Evolutionary conservation across 2,329 filamentous ascomycete species (phyloP).

Genomic region (Aureobasidium mangrovei): DNA sequence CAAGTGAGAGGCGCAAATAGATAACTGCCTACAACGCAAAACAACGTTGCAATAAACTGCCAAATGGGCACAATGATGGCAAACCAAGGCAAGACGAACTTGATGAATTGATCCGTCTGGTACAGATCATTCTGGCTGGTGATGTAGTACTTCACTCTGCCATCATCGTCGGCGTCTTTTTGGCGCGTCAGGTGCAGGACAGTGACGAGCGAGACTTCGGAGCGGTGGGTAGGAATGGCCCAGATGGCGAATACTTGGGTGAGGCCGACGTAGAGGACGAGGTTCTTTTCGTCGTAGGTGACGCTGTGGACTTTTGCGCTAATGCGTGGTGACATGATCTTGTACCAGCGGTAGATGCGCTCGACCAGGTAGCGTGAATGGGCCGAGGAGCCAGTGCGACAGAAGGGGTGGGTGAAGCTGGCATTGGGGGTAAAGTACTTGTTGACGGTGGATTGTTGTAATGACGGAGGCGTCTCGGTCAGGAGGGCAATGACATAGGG

Average conservation of each 20-base stretch:
- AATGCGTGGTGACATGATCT: conserved; percentile 68
- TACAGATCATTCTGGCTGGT: conserved; percentile 72
- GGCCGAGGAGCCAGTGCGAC: conserved; percentile 51
- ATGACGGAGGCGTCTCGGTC: conserved; percentile 55
- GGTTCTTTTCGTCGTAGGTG: conserved; percentile 60
- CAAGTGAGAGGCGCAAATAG: conserved; percentile 43
- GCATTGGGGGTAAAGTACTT: conserved; percentile 66
- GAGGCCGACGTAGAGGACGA: conserved; percentile 65
- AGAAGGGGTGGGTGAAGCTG: conserved; percentile 71
- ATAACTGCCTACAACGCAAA: conserved; percentile 55
- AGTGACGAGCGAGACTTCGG: conserved; percentile 32
- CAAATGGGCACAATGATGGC: conserved; percentile 48
- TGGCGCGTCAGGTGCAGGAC: conserved; percentile 23
- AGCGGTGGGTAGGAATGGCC: conserved; percentile 65
- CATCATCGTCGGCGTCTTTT: background rate
- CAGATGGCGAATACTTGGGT: conserved; percentile 69
- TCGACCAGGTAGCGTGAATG: conserved; percentile 60
- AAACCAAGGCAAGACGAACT: conserved; percentile 57
- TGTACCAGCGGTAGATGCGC: conserved; percentile 74
- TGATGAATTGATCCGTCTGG: conserved; percentile 64
- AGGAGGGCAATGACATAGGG: conserved; percentile 57
- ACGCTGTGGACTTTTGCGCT: conserved; percentile 56
- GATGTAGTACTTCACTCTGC: conserved; percentile 57
- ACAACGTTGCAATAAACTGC: conserved; percentile 55
- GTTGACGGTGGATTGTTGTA: conserved; percentile 58